Base-by-base conservation (phyloP, 2,329 filamentous ascomycete genomes). In the Colletotrichum limetticola region DNA sequence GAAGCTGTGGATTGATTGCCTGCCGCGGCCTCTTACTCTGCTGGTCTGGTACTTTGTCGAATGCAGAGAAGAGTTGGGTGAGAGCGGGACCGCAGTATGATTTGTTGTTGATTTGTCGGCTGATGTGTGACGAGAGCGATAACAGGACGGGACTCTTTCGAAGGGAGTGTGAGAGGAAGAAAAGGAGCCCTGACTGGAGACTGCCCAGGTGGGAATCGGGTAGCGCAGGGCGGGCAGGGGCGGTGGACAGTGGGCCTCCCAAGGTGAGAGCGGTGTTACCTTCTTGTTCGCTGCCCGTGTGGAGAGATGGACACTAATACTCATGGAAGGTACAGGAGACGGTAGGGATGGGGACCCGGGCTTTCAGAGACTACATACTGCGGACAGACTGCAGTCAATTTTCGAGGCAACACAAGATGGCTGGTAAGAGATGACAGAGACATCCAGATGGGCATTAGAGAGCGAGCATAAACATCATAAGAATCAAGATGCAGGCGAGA, bases 41-140 rank as follows among this genome's bases (percentile, higher is more conserved):
- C n/a, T 56, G 49, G 2, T 12, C 32, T 30, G 30, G 16, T n/a
- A 14, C 24, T 30, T 28, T 24, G 35, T 49, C 22, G 24, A 65
- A 26, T 42, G 26, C 59, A 60, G 65, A 60, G 42, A 72, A 57
- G 66, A 57, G 66, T 60, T 60, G 70, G 60, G 56, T 70, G 55
- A 55, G 60, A 52, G 70, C 56, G 70, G 60, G 56, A 70, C 66
- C 35, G 24, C 26, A 19, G 42, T 55, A 19, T 55, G 66, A 37
- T 65, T 42, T 55, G 60, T 56, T 22, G 30, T 30, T 59, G 58
- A 30, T 62, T 62, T 42, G 66, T 69, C 59, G 70, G 70, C 59
- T 69, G 66, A 72, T 69, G 65, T 63, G 60, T 60, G 49, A 71
- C 19, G 37, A 63, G 32, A 53, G 19, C 42, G 58, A 37, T 35